These are phyloP conservation scores for Theobroma grandiflorum DNA, from an alignment of 441 rosid genomes.

Conservation along the genomic window DNA sequence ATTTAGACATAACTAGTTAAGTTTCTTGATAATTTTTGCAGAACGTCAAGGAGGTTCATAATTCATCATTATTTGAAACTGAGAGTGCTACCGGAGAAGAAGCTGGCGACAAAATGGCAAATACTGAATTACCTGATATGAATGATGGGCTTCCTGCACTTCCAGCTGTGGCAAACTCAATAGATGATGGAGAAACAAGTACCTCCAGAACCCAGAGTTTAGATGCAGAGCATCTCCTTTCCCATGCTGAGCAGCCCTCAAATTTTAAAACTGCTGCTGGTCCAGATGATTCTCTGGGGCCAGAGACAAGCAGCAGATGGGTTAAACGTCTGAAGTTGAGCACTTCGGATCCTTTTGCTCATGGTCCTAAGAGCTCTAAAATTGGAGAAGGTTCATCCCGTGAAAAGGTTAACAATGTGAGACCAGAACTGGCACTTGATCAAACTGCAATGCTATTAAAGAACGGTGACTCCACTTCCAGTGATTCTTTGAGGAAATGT, in stretches of 20 bases:
- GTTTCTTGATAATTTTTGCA: slow-evolving; percentile 38
- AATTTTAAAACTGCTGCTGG: slow-evolving; percentile 47
- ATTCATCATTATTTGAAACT: slow-evolving; percentile 35
- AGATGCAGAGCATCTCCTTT: slow-evolving; percentile 61
- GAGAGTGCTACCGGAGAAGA: slow-evolving; percentile 45
- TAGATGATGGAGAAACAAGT: slow-evolving; percentile 59
- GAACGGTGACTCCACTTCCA: slow-evolving; percentile 40
- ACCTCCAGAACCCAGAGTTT: slow-evolving; percentile 82
- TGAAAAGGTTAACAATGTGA: slow-evolving; percentile 46
- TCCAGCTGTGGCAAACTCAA: slow-evolving; percentile 46
- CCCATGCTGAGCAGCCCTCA: slow-evolving; percentile 41
- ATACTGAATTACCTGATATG: slow-evolving; percentile 57
- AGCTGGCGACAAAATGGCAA: slow-evolving; percentile 29
- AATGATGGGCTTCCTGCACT: slow-evolving; percentile 52
- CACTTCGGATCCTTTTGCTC: slow-evolving; percentile 41
- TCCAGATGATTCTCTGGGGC: slow-evolving; percentile 33
- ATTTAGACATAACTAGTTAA: slow-evolving; percentile 11
- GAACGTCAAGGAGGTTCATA: slow-evolving; percentile 42
- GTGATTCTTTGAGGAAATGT: slow-evolving; percentile 34
- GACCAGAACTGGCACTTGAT: slow-evolving; percentile 33
- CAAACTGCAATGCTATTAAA: slow-evolving; percentile 31
- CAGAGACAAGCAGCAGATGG: slow-evolving; percentile 75
- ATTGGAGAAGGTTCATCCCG: slow-evolving; percentile 51
- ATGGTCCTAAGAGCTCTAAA: slow-evolving; percentile 55
- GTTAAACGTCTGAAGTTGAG: slow-evolving; percentile 81